Percentiles rank a stretch among this genome's conserved stretches.
Evolutionary conservation across 2,329 filamentous ascomycete species (phyloP).

Genomic region (Myriosclerotinia curreyana): DNA sequence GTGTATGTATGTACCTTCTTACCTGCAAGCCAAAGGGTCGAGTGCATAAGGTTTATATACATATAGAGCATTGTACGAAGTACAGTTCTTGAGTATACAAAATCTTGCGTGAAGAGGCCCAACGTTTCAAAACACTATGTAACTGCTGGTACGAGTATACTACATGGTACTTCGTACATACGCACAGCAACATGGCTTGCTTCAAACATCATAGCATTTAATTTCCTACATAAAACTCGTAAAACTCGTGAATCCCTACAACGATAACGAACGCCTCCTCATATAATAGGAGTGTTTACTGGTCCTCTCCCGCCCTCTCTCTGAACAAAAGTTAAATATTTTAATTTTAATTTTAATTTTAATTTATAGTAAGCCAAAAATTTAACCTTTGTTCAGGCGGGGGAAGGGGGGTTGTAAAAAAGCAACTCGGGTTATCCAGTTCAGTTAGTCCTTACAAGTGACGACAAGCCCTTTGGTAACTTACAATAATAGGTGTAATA

Average conservation of each 20-base stretch:
- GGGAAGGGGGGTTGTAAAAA: too few species aligned
- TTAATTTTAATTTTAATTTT: too few species aligned
- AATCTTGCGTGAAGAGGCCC: background rate
- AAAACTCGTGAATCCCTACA: background rate
- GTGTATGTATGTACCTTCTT: slow-evolving; percentile 12
- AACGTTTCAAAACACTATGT: slow-evolving; percentile 10
- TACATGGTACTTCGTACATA: too few species aligned
- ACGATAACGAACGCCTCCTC: background rate
- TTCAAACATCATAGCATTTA: background rate
- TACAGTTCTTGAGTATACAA: background rate
- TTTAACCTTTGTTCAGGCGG: too few species aligned
- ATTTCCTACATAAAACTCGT: slow-evolving; percentile 3
- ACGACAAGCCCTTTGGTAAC: background rate
- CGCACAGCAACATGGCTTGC: background rate
- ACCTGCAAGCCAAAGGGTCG: slow-evolving; percentile 12
- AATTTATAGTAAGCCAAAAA: too few species aligned
- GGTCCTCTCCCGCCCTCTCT: too few species aligned
- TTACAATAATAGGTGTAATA: background rate
- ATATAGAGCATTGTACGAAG: background rate
- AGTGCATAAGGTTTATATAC: background rate
- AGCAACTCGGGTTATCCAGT: slow-evolving; percentile 2
- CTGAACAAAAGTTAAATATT: too few species aligned
- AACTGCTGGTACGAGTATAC: background rate
- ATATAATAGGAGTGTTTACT: slow-evolving; percentile 3
- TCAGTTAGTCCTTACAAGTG: slow-evolving; percentile 8